These are phyloP conservation scores for Metarhizium rileyi DNA, from an alignment of 2,329 filamentous ascomycete species.

Conservation along the genomic window DNA sequence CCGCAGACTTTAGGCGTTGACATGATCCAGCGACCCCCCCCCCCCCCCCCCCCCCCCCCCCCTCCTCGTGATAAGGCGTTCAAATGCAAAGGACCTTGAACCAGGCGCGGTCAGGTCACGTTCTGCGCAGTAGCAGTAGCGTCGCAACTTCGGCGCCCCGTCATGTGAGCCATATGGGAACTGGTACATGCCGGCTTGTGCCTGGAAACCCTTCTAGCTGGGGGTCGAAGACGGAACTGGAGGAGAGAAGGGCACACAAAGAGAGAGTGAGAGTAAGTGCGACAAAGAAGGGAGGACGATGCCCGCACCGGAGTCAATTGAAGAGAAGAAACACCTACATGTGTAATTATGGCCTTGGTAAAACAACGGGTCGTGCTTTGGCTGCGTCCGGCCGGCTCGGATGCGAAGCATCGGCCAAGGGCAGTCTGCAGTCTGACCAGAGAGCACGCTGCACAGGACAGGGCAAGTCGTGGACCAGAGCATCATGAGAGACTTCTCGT, in stretches of 20 bases:
- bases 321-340: too few relatives aligned
- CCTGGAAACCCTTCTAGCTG: not conserved
- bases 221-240: not conserved
- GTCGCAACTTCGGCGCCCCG: slow-evolving; percentile 4
- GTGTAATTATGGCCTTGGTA: too few relatives aligned
- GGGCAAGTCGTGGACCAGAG: too few relatives aligned
- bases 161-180: slow-evolving; percentile 6
- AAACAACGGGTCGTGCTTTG: too few relatives aligned
- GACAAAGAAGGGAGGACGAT: too few relatives aligned
- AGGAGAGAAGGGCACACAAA: not conserved
- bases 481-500: too few relatives aligned
- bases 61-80: not conserved
- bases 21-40: slow-evolving; percentile 1
- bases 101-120: not conserved
- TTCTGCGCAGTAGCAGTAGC: slow-evolving; percentile 1
- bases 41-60: not conserved
- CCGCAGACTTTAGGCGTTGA: not conserved
- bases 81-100: not conserved
- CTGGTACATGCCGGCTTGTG: not conserved
- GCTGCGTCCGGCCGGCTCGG: too few relatives aligned
- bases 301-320: too few relatives aligned
- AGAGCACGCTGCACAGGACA: too few relatives aligned
- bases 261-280: too few relatives aligned
- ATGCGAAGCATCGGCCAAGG: too few relatives aligned
- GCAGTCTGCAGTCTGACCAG: too few relatives aligned